A percentile compares a stretch with the other conserved stretches of the same genome.
Evolutionary conservation across 1,139 yeast species (phyloP).

Genomic region (Pichia sp.): DNA sequence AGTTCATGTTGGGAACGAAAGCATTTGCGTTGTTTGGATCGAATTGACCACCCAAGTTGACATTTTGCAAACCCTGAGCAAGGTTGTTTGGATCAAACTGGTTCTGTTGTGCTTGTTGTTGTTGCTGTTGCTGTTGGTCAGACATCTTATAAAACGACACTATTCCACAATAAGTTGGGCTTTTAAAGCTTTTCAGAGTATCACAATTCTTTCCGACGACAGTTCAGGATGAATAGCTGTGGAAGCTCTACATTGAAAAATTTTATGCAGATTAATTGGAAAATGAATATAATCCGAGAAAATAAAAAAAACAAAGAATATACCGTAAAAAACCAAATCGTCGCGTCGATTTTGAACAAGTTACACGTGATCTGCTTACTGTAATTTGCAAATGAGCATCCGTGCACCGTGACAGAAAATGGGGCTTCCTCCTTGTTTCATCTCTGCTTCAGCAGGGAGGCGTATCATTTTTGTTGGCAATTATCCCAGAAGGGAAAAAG

Average conservation of each 20-base stretch:
- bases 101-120: conserved; percentile 20
- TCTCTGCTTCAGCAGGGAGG: neutral
- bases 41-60: conserved; percentile 32
- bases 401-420: neutral
- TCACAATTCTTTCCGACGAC: no score
- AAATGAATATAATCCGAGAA: neutral
- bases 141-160: conserved; percentile 36
- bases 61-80: conserved; percentile 51
- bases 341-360: neutral
- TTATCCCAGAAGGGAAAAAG: conserved; percentile 1
- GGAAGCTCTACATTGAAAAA: neutral
- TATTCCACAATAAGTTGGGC: neutral
- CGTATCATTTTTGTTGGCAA: conserved; percentile 1
- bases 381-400: no score
- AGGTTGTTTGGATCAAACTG: conserved; percentile 48
- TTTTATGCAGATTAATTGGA: neutral
- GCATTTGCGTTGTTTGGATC: conserved; percentile 41
- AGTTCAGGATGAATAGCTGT: no score
- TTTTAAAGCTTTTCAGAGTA: neutral
- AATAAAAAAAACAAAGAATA: no score
- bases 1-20: conserved; percentile 39
- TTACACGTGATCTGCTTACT: neutral
- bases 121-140: conserved; percentile 35
- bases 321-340: neutral
- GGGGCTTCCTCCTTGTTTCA: neutral